Evolutionary conservation across 352 stramenopile genomes (phyloP).

Genomic region (Pythium guiyangense): DNA sequence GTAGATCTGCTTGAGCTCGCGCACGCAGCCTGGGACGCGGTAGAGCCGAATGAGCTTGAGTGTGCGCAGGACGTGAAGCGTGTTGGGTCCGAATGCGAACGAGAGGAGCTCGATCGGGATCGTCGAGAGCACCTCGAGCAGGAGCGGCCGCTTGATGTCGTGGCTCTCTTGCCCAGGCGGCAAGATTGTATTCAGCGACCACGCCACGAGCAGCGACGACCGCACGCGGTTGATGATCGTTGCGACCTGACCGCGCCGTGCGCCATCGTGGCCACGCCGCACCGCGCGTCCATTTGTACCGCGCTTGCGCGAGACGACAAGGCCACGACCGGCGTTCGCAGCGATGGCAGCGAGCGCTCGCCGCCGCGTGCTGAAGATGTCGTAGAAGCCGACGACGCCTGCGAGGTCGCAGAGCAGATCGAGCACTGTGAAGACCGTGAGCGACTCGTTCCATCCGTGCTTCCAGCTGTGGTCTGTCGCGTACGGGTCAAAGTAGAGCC

Average conservation of each 20-base stretch:
- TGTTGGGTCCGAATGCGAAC: constrained; percentile 35
- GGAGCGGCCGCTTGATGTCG: constrained; percentile 32
- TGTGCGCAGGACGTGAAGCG: constrained; percentile 45
- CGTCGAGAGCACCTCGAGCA: constrained; percentile 42
- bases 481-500: constrained; percentile 39
- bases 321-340: constrained; percentile 10
- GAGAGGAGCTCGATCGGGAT: constrained; percentile 48
- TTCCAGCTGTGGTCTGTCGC: constrained; percentile 3
- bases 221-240: constrained; percentile 20
- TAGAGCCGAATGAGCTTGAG: constrained; percentile 59
- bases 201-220: constrained; percentile 34
- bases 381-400: constrained; percentile 34
- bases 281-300: neutral
- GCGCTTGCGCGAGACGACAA: constrained; percentile 20
- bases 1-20: constrained; percentile 44
- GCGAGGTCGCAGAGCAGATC: constrained; percentile 50
- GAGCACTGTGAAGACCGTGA: constrained; percentile 41
- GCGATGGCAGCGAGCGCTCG: constrained; percentile 36
- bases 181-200: constrained; percentile 67
- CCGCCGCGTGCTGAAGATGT: constrained; percentile 42
- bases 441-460: constrained; percentile 32
- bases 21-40: constrained; percentile 36
- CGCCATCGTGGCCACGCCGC: constrained; percentile 7
- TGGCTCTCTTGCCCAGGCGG: constrained; percentile 20
- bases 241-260: constrained; percentile 1